Evolutionary conservation across 78 protist species (phyloP).

Genomic region (Emiliania huxleyi): DNA sequence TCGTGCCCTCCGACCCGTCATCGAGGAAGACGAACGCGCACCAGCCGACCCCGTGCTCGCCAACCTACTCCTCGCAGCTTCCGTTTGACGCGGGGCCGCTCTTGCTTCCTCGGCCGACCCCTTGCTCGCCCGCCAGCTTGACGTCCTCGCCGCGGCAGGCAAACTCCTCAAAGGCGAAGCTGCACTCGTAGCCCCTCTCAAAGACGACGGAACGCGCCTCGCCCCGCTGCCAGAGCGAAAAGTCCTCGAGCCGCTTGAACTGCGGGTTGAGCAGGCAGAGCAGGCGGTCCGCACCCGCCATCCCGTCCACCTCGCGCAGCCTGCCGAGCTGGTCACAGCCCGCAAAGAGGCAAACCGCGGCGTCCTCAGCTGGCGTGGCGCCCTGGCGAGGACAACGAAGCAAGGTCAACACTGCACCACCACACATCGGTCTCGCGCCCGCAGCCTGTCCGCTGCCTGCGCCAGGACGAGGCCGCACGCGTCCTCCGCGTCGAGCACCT

Average conservation of each 20-base stretch:
- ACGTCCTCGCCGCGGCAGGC: conserved; percentile 8
- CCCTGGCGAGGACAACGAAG: too few species aligned
- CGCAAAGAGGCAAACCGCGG: background rate
- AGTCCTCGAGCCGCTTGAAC: background rate
- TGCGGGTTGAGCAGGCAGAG: background rate
- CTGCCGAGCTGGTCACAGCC: background rate
- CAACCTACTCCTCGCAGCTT: too few species aligned
- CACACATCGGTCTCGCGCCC: too few species aligned
- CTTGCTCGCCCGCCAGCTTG: too few species aligned
- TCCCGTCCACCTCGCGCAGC: background rate
- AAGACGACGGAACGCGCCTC: background rate
- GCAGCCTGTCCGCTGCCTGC: too few species aligned
- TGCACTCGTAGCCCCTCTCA: background rate
- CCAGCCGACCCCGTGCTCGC: background rate
- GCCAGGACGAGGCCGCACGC: background rate
- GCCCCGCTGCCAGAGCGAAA: background rate
- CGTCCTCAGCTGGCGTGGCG: background rate
- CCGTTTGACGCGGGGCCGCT: too few species aligned
- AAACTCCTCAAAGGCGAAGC: background rate
- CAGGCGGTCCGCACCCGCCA: background rate
- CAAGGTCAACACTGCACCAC: too few species aligned
- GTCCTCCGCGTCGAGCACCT: background rate
- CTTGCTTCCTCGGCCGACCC: too few species aligned
- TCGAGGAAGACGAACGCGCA: background rate
- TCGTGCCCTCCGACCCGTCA: background rate